These are phyloP conservation scores for Boechera stricta DNA, from an alignment of 345 rosid species.

Conservation along the genomic window DNA sequence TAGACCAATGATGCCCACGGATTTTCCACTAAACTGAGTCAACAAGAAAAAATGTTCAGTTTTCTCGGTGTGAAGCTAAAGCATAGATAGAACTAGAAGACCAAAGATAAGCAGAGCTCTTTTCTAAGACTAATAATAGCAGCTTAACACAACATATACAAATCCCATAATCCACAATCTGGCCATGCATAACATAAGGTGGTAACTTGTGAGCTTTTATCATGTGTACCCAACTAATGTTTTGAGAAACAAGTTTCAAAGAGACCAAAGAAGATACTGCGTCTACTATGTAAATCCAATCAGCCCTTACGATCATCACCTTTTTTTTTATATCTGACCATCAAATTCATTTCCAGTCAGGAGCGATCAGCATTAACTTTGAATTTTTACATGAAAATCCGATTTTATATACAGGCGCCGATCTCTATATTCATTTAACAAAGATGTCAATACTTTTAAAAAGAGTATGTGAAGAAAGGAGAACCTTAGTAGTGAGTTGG, in stretches of 20 bases:
- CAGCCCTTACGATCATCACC: neutral
- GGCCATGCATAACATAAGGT: too few species aligned
- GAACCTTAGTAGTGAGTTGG: constrained; percentile 75
- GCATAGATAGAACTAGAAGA: constrained; percentile 1
- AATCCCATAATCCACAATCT: neutral
- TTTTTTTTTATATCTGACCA: too few species aligned
- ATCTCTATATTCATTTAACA: too few species aligned
- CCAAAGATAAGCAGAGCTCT: constrained; percentile 1
- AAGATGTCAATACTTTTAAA: neutral
- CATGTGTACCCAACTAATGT: too few species aligned
- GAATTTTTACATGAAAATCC: neutral
- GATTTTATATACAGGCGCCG: neutral
- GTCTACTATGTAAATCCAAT: neutral
- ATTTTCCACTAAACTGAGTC: constrained; percentile 68
- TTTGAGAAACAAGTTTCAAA: too few species aligned
- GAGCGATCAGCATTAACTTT: too few species aligned
- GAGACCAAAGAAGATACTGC: neutral
- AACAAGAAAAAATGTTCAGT: constrained; percentile 12
- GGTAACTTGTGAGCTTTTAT: too few species aligned
- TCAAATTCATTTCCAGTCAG: too few species aligned
- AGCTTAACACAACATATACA: neutral
- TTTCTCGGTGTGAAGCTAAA: neutral
- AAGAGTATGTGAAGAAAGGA: constrained; percentile 6
- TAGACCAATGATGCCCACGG: constrained; percentile 71
- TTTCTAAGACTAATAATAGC: neutral